Percentiles rank a stretch among this genome's conserved stretches.
These are phyloP conservation scores for Candida maesae DNA, from an alignment of 805 yeast species.

Conservation along the genomic window DNA sequence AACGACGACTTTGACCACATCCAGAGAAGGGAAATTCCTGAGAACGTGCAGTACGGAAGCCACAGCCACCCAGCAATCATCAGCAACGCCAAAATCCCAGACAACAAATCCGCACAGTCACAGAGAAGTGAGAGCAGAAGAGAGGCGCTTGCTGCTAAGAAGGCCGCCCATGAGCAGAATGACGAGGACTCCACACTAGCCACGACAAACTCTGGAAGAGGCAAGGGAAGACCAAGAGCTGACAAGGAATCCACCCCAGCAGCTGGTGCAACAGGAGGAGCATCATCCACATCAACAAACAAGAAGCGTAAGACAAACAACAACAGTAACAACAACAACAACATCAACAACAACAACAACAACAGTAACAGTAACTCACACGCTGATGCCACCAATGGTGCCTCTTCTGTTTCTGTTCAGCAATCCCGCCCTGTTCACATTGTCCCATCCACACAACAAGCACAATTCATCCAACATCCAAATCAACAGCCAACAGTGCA, in stretches of 20 bases:
- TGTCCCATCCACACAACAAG: background rate
- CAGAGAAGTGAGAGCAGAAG: constrained; percentile 82
- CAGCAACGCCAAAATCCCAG: constrained; percentile 47
- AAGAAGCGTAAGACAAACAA: constrained; percentile 28
- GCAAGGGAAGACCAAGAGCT: constrained; percentile 19
- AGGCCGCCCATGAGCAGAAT: constrained; percentile 44
- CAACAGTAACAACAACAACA: no score
- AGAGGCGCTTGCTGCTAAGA: constrained; percentile 89
- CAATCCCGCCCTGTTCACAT: background rate
- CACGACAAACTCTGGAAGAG: constrained; percentile 15
- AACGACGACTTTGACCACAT: constrained; percentile 79
- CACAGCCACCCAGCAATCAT: constrained; percentile 90
- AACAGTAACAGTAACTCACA: no score
- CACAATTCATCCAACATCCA: background rate
- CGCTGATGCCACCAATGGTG: background rate
- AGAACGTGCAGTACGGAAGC: constrained; percentile 70
- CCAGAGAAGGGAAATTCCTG: constrained; percentile 77
- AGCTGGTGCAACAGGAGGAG: no score
- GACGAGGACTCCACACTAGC: constrained; percentile 21
- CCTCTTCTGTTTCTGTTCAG: no score
- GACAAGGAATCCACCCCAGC: constrained; percentile 25
- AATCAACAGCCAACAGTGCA: background rate
- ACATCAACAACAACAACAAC: no score
- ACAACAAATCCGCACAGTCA: constrained; percentile 60
- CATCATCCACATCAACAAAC: no score